Evolutionary conservation across 129 eudicot species (phyloP), one percentile per base, ranked within the genome.

Genomic region (Smallanthus sonchifolius): DNA sequence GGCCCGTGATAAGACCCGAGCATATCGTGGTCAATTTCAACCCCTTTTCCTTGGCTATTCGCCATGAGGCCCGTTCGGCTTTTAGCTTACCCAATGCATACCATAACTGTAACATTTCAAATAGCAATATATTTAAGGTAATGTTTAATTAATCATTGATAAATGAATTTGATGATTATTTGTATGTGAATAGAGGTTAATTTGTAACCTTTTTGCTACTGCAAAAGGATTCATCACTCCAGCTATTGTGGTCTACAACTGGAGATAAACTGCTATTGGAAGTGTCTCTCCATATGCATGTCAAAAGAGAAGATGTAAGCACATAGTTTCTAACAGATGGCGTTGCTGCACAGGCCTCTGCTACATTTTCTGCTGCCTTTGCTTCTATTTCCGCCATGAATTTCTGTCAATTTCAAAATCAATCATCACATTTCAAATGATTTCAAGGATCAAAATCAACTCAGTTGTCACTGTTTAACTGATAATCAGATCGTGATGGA

Each of bases 211-310:
- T 88, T 84, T 84, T 88, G 47, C 73, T 69, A 17, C 5, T 64
- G 83, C 97, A 91, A 55, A 88, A 24, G 2, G 86, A 84, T 49
- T 88, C 97, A 59, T 88, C 89, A 17, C 95, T 91, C 97, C 97
- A 88, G 49, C 75, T 77, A 43, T 80, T 72, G 30, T 91, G 95
- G 44, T 91, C 85, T 8, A 91, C 75, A 6, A 80, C n/a, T 19
- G 57, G 69, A 15, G 90, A 14, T n/a, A 60, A 60, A 60, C 40
- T 68, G 57, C 15, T 69, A 24, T 24, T 72, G n/a, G 87, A 75
- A 70, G 57, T 35, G 14, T 88, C 85, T 76, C 69, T 81, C 95
- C 97, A 91, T 38, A 83, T 81, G 60, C 95, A 91, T 55, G 97
- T 73, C 77, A 88, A 63, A 32, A 91, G 87, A 20, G 95, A 88